A percentile compares a stretch with the other conserved stretches of the same genome.
Conservation (phyloP, 495 filamentous ascomycete species). For the Tetracladium setigerum region DNA sequence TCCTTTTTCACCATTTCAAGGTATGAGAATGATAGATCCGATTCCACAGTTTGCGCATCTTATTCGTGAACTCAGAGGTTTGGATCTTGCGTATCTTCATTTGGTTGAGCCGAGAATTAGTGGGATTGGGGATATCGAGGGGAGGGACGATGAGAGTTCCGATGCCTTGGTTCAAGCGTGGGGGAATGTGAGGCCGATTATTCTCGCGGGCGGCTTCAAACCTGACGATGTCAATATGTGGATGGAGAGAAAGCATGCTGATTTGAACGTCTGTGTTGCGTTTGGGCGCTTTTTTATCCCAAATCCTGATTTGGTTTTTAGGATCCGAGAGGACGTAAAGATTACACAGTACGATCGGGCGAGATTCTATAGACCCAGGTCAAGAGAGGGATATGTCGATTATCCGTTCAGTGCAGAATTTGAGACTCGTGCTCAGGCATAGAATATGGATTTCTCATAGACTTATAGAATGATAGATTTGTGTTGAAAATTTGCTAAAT, state of each 20-base stretch:
- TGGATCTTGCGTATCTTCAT: slow-evolving; percentile 8
- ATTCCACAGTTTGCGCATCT: neutral
- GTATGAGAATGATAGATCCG: neutral
- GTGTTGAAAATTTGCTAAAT: too few relatives aligned
- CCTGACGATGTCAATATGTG: neutral
- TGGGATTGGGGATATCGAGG: neutral
- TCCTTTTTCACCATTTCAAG: neutral
- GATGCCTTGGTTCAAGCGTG: neutral
- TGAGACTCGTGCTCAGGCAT: neutral
- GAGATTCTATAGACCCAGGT: slow-evolving; percentile 1
- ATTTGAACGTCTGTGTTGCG: neutral
- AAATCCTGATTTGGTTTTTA: neutral
- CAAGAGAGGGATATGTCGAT: slow-evolving; percentile 55
- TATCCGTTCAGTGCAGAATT: slow-evolving; percentile 55
- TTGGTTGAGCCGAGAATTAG: slow-evolving; percentile 5
- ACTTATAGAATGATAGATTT: too few relatives aligned
- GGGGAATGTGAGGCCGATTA: neutral
- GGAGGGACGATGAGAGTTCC: neutral
- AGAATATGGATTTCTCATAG: neutral
- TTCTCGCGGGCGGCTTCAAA: neutral
- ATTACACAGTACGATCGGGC: neutral
- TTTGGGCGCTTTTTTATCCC: slow-evolving; percentile 2
- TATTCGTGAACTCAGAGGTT: neutral
- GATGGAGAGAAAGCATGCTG: neutral
- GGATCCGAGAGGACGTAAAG: neutral